Conservation (phyloP, 345 rosid species). For the Populus euphratica region DNA sequence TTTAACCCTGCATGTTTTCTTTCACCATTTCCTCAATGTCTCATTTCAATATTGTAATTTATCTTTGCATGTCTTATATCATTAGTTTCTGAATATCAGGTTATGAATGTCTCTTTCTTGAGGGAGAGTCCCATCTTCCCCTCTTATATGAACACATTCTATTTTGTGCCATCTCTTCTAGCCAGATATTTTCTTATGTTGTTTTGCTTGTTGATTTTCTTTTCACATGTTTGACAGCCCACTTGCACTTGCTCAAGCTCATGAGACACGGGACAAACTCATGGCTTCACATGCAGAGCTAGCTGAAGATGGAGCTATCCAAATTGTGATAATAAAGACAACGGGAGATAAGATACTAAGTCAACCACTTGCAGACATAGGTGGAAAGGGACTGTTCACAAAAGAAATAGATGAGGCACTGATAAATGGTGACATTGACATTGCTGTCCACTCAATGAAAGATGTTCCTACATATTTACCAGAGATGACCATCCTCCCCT, state of each 20-base stretch:
- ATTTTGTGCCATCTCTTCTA: no score
- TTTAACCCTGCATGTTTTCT: no score
- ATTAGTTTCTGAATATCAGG: no score
- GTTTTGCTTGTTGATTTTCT: constrained; percentile 18
- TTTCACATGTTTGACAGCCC: constrained; percentile 64
- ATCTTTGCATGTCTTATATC: no score
- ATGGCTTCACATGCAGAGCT: constrained; percentile 69
- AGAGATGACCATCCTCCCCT: constrained; percentile 73
- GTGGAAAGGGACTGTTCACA: constrained; percentile 96
- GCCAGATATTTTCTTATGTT: neutral
- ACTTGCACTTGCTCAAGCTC: constrained; percentile 94
- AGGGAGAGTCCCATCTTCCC: no score
- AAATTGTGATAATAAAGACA: constrained; percentile 87
- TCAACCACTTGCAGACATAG: constrained; percentile 96
- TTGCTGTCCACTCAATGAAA: constrained; percentile 98
- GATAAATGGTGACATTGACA: constrained; percentile 78
- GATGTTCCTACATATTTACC: constrained; percentile 97
- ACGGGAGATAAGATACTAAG: constrained; percentile 89
- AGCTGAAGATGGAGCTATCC: constrained; percentile 80
- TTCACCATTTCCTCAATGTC: no score
- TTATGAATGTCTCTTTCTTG: no score
- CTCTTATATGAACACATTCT: no score
- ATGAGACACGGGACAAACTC: constrained; percentile 83
- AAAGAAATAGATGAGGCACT: constrained; percentile 96
- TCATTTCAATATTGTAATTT: no score